Base-by-base conservation (phyloP, 306 rosid genomes). In the Fagus crenata region DNA sequence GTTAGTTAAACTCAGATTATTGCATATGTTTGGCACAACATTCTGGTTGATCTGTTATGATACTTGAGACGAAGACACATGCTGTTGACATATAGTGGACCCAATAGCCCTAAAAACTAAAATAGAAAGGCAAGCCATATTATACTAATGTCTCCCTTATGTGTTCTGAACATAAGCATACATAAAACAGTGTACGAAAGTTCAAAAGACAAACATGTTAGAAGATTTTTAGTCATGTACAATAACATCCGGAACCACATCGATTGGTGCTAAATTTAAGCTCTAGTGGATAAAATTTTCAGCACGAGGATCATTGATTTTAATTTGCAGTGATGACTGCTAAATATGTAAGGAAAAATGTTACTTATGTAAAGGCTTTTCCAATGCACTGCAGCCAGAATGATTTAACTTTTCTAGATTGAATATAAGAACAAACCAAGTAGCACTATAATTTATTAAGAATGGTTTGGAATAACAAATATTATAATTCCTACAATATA, bases 41-140 rank as follows among this genome's bases (percentile, higher is more conserved):
- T 54, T 65, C 39, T 69, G 59, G 63, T 76, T 75, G 75, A 76
- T 28, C 59, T 63, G 70, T 46, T 67, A 13, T 72, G 69, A 60
- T 77, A 75, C 60, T 77, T 60, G 82, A 77, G 79, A 77, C 85
- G 70, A 82, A 79, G 80, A 65, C 83, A 77, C 74, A 82, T 69
- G 78, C 76, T 77, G 40, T 46, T 41, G 74, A 80, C 79, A 81
- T 63, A 32, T 40, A 67, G 77, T 67, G 68, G 76, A 72, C 46
- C 75, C 35, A 63, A 51, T 39, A 69, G 46, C 40, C 61, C 72
- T 69, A 75, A 64, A 58, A 49, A 71, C 5, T 40, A 63, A 37
- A 40, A 51, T n/a, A 41, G 14, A 68, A 6, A 64, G 15, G 41
- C 49, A 46, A 46, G 51, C 51, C 51, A 46, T 46, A 3, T 12